A percentile compares a stretch with the other conserved stretches of the same genome.
Evolutionary conservation across 192 early-diverging fungal genomes (phyloP).

Genomic region (Coemansia sp.): DNA sequence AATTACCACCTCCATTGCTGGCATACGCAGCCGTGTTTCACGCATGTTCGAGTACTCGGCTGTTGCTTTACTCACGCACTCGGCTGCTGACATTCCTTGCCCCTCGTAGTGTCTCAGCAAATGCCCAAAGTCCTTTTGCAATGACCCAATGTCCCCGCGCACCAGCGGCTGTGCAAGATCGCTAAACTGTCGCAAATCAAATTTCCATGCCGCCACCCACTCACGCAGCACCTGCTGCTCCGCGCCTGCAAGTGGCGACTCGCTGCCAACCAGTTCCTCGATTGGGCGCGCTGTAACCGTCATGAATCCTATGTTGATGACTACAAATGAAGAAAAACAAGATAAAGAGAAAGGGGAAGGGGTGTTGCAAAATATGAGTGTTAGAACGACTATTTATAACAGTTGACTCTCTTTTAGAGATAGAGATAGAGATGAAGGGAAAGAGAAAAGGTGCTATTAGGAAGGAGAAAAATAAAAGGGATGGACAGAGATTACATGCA

Average conservation of each 20-base stretch:
- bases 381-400: too few species aligned
- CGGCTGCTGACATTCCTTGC: not conserved
- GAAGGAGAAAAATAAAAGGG: not conserved
- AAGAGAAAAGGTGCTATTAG: not conserved
- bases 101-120: not conserved
- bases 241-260: constrained; percentile 27
- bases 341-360: too few species aligned
- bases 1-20: constrained; percentile 49
- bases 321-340: too few species aligned
- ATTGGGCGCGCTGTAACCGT: constrained; percentile 11
- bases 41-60: constrained; percentile 15
- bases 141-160: constrained; percentile 21
- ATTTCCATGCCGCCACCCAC: constrained; percentile 44
- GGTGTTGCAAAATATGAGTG: too few species aligned
- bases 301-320: too few species aligned
- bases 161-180: constrained; percentile 31
- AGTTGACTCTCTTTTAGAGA: too few species aligned
- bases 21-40: constrained; percentile 39
- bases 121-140: constrained; percentile 8
- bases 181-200: constrained; percentile 27
- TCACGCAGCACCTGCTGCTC: constrained; percentile 47
- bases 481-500: not conserved
- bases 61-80: not conserved
- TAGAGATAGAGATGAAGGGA: not conserved
- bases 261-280: constrained; percentile 13